These are phyloP conservation scores for Neoboletus magnificus DNA, from an alignment of 768 basidiomycete genomes.

Conservation along the genomic window DNA sequence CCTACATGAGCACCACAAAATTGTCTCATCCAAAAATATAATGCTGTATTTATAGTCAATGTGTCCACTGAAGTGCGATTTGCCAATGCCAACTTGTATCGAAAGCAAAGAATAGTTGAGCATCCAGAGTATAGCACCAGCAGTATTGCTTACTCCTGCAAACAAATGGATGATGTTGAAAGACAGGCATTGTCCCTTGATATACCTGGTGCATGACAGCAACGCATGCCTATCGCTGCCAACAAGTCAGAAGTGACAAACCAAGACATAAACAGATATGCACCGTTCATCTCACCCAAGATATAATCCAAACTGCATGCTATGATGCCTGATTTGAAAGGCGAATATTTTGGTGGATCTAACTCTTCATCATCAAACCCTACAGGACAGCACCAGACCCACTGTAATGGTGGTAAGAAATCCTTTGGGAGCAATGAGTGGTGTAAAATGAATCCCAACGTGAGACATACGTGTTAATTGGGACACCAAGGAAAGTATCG, in stretches of 20 bases:
- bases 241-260: slow-evolving; percentile 1
- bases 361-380: slow-evolving; percentile 63
- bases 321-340: slow-evolving; percentile 50
- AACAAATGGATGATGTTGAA: not conserved
- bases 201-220: slow-evolving; percentile 36
- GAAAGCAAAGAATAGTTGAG: slow-evolving; percentile 64
- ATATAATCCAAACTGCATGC: slow-evolving; percentile 51
- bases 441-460: not conserved
- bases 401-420: slow-evolving; percentile 46
- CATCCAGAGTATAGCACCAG: slow-evolving; percentile 68
- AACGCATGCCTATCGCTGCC: slow-evolving; percentile 27
- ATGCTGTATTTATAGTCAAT: slow-evolving; percentile 74
- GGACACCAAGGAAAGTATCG: slow-evolving; percentile 41
- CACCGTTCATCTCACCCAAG: slow-evolving; percentile 61
- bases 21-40: too few relatives aligned
- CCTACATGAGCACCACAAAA: too few relatives aligned
- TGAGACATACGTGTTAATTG: slow-evolving; percentile 50
- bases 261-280: slow-evolving; percentile 30
- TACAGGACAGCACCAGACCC: slow-evolving; percentile 53
- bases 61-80: slow-evolving; percentile 63
- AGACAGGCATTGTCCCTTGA: not conserved
- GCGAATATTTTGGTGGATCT: slow-evolving; percentile 56
- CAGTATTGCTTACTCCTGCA: slow-evolving; percentile 61
- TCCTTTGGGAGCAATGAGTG: slow-evolving; percentile 17
- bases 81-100: slow-evolving; percentile 50